Base-by-base conservation (phyloP, 202 grass and related monocot species). In the Digitaria exilis region DNA sequence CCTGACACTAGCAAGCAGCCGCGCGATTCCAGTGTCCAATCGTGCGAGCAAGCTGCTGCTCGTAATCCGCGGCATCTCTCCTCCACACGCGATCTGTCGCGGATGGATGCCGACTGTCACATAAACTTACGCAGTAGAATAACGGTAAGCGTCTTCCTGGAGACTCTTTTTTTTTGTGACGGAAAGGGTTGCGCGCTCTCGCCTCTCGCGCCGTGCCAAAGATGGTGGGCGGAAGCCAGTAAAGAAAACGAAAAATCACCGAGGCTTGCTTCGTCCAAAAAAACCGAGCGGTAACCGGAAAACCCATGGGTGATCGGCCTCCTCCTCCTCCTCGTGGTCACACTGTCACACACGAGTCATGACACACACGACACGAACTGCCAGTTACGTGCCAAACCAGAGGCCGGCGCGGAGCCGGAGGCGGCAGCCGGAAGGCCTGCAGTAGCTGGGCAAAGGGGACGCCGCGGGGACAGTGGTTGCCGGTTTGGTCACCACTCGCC, bases 401-500 rank as follows among this genome's bases (percentile, higher is more conserved):
- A 6, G 30, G 25, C 5, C 25, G 69, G 32, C 18, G 46, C 69
- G 69, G 70, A 73, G 52, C 17, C 17, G 46, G 48, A 7, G 43
- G n/a, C 6, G 2, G 9, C 0, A 13, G 43, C 13, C 6, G 2
- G 9, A 0, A 13, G 34, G 22, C n/a, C 37, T 12, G 46, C 72
- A 67, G 46, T 29, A n/a, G 56, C 29, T 55, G 51, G 18, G 7
- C 51, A n/a, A 24, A 6, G 71, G 11, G 11, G 35, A 39, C 37
- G 37, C 51, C 19, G 17, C 4, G 15, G 75, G 16, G 14, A 61
- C 24, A 9, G 35, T 52, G 21, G 79, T 81, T 71, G 79, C 51
- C 51, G 65, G 65, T 81, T 81, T 71, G 79, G 65, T 56, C 65
- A 57, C 65, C 78, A 21, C 57, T 9, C 77, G 41, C 41, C 67